Evolutionary conservation across 306 rosid genomes (phyloP), one percentile per base, ranked within the genome.

Genomic region (Sicyos baderoa): DNA sequence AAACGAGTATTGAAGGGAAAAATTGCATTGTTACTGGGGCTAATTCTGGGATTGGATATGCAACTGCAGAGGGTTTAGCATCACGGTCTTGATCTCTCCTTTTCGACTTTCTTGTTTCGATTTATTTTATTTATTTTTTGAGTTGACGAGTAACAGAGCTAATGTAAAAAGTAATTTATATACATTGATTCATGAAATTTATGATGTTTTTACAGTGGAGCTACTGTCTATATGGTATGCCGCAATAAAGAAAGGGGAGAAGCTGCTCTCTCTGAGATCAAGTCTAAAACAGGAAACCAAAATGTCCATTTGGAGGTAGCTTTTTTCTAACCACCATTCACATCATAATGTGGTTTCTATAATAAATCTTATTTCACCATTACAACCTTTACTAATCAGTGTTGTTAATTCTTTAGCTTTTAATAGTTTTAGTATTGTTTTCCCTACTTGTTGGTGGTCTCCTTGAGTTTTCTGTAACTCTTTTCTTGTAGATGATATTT

Each of bases 1-100:
- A 82, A 76, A 70, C 21, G 4, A 79, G 70, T 66, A 81, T 88
- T 54, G 80, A 87, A 0, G 95, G 88, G 79, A 93, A 89, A 79
- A 88, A 85, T 71, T 93, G 97, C 86, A 55, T 93, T 47, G 94
- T 93, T 53, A 93, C 98, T 0, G 98, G 98, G 68, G 98, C 98
- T 18, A 93, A 93, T 82, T 93, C 98, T 9, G 98, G 98, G 77
- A 78, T 93, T 71, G 98, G 95, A 60, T 88, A 80, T 71, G 89
- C 97, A n/a, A 66, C 97, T 17, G 98, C 97, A 0, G 76, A 87
- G 88, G 94, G 88, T 78, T 88, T 93, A 51, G 98, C 98, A 25
- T 81, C 82, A 22, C 91, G 91, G 98, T 89, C 53, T 76, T 18
- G 23, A 83, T 75, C 60, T 59, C 73, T 55, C 75, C 57, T 70